Evolutionary conservation across 306 rosid genomes (phyloP).

Genomic region (Inga leiocalycina): DNA sequence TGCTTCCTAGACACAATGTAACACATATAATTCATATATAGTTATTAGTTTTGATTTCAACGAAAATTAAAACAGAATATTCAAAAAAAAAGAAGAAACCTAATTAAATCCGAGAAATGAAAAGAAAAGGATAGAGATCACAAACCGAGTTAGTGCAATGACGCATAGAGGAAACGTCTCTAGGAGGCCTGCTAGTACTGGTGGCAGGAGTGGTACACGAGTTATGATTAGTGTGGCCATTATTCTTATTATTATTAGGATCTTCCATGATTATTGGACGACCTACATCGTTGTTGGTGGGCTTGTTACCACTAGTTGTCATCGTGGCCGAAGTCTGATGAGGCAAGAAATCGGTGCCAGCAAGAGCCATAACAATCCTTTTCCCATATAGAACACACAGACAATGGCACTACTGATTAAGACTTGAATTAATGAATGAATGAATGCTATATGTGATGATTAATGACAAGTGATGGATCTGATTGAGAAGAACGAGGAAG

Average conservation of each 20-base stretch:
- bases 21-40: background rate
- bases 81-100: no score
- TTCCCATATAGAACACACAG: background rate
- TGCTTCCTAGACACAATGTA: conserved; percentile 34
- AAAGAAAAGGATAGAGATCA: background rate
- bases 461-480: no score
- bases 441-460: no score
- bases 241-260: conserved; percentile 1
- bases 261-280: conserved; percentile 30
- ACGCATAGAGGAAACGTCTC: conserved; percentile 36
- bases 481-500: no score
- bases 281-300: background rate
- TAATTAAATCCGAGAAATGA: no score
- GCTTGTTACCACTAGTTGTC: conserved; percentile 7
- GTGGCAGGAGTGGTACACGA: no score
- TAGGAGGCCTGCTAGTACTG: conserved; percentile 37
- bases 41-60: background rate
- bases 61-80: no score
- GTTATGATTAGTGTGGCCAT: background rate
- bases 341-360: conserved; percentile 32
- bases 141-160: conserved; percentile 47
- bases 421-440: no score
- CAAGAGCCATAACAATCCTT: conserved; percentile 27
- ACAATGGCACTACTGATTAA: no score
- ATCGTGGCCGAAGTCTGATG: background rate